Evolutionary conservation across 1,284 basidiomycete genomes (phyloP), one percentile per base, ranked within the genome.

Genomic region (Irpex lacteus): DNA sequence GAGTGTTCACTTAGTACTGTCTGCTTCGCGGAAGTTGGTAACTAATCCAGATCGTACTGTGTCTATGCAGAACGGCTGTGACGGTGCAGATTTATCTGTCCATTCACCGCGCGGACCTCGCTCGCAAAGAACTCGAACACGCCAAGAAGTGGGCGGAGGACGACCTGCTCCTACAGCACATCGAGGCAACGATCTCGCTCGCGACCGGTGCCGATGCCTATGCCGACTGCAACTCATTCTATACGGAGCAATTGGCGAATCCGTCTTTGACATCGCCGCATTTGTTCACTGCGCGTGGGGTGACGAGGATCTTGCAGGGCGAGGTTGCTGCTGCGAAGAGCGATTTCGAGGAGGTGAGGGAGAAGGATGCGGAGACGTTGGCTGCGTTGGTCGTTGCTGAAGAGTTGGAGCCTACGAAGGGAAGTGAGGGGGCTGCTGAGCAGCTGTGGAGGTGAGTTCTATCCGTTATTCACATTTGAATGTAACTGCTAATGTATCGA

Each of bases 91-190:
- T 96, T 52, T 92, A 94, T 72, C 86, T 98, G 36, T 90, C 91
- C 9, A 91, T 96, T 67, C 86, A 92, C 74, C 87, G 95, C 47
- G 80, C 89, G 36, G 94, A 94, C 77, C 85, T 95, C 49, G 95
- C 95, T n/a, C 89, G 88, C 76, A 90, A 89, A 73, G 89, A 93
- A 70, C 91, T 94, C 73, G 87, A 90, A 54, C 82, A 87, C 15
- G 91, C 93, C 11, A 92, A 95, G 76, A 84, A 83, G 61, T 92
- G 90, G 83, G 92, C 92, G 2, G 94, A 95, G 73, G 96, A 98
- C 75, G 91, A 95, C 69, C 85, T 95, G 40, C 85, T 98, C 37
- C 82, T 98, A 13, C 95, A 97, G 74, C 84, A 92, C 69, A 94
- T 96, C 67, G 94, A 97, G 78, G 92, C 95, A 7, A 89, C 88